These are phyloP conservation scores for Solanum appendiculatum DNA, from an alignment of 257 asterid species.

Conservation along the genomic window DNA sequence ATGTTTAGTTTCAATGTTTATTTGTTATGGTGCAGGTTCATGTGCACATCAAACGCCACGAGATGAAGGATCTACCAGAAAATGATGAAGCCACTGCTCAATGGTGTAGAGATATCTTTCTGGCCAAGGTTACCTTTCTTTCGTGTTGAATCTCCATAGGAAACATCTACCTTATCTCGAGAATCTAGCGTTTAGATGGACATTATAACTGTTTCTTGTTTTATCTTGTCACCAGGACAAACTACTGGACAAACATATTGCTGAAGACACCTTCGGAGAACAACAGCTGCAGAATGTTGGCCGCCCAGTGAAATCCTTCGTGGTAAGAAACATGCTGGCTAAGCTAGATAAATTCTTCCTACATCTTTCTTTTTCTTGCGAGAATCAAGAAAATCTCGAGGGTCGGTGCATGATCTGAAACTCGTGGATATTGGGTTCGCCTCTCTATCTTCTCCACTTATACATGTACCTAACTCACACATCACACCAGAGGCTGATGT, in stretches of 20 bases:
- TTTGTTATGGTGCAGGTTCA: conserved; percentile 46
- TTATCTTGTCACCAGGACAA: conserved; percentile 41
- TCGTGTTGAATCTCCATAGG: not conserved
- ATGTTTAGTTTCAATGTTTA: not conserved
- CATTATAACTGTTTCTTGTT: not conserved
- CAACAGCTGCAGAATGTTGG: conserved; percentile 40
- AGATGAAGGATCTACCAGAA: conserved; percentile 81
- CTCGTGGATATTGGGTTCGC: not conserved
- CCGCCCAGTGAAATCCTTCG: conserved; percentile 72
- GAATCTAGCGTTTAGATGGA: not conserved
- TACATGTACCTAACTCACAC: not conserved
- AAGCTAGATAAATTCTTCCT: not conserved
- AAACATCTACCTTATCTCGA: not conserved
- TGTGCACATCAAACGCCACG: conserved; percentile 72
- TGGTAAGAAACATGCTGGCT: conserved; percentile 32
- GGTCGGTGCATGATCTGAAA: not conserved
- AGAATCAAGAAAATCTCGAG: not conserved
- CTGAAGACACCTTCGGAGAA: conserved; percentile 59
- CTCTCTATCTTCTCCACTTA: not conserved
- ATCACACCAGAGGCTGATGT: not conserved
- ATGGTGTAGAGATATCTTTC: conserved; percentile 79
- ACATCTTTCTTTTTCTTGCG: not conserved
- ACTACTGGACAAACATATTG: conserved; percentile 63
- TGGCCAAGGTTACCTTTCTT: conserved; percentile 47
- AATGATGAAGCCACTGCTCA: conserved; percentile 71